Base-by-base conservation (phyloP, 768 basidiomycete genomes). In the Rhodotorula toruloides region DNA sequence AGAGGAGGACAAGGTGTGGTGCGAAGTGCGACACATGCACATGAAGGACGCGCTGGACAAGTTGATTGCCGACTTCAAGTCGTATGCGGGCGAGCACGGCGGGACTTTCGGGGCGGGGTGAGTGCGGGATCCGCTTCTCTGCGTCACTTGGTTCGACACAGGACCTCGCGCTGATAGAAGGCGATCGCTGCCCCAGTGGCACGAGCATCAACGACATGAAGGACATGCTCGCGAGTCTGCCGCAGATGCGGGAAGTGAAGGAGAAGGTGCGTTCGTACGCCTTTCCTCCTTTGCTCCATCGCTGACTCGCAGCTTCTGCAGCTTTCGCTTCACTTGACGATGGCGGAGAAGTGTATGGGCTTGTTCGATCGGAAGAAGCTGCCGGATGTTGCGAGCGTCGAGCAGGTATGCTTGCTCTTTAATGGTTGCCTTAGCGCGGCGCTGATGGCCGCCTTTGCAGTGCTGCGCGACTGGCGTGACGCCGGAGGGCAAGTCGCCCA, bases 41-140 rank as follows among this genome's bases (percentile, higher is more conserved):
- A 99, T 99, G 92, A 86, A 90, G 54, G 96, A 99, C 79, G 90
- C 93, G 3, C 93, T 98, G 73, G 91, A 97, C 80, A 96, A 90
- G 77, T 82, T 99, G 54, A 94, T 96, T 88, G 84, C 83, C 21
- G 91, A 97, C 79, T 98, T 99, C 78, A 92, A 91, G 76, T 86
- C 87, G 74, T 98, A 98, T 76, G 81, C 93, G 77, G 84, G 86
- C 74, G 96, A 98, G 72, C 89, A 98, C 76, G 91, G 91, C 2
- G 93, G 91, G 1, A 96, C 96, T 78, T 87, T 89, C 74, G 90
- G 91, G 88, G 91, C n/a, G 74, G 59, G 84, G 76, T 52, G 32
- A 63, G 65, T 54, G 17, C 61, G 66, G 40, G 53, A 17, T 29
- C 31, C 54, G 37, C 64, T 61, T 29, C 4, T 32, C 42, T 62